phyloP scores from a whole-genome alignment of 495 filamentous ascomycete genomes.

The Aspergillus biplanus region DNA sequence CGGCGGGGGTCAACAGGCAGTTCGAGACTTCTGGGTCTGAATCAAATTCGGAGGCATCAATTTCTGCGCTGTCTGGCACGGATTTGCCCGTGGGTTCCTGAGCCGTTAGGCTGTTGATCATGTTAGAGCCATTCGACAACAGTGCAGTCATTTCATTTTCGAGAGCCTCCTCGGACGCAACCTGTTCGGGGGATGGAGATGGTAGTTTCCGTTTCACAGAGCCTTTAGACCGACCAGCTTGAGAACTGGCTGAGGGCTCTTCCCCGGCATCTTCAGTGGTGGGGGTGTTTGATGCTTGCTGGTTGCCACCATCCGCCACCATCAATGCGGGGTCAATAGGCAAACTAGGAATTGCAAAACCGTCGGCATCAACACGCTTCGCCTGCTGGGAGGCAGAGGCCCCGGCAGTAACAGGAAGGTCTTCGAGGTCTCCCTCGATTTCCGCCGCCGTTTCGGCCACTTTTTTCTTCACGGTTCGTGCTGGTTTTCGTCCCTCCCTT shows the following conservation, averaged over 20 bases:
- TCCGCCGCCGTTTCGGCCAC: constrained; percentile 53
- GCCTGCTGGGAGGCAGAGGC: constrained; percentile 30
- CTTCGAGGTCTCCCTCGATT: constrained; percentile 40
- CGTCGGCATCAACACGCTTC: constrained; percentile 49
- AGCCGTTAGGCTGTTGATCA: constrained; percentile 37
- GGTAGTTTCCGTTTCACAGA: constrained; percentile 34
- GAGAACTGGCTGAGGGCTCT: constrained; percentile 25
- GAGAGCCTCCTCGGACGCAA: constrained; percentile 49
- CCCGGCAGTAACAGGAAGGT: neutral
- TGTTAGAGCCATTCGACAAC: constrained; percentile 42
- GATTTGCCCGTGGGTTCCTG: constrained; percentile 24
- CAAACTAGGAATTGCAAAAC: constrained; percentile 51
- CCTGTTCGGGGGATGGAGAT: constrained; percentile 40
- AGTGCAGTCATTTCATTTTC: constrained; percentile 47
- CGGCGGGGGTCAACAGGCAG: constrained; percentile 70
- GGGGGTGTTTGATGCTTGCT: constrained; percentile 27
- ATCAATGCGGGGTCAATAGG: constrained; percentile 50
- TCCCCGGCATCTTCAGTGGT: constrained; percentile 30
- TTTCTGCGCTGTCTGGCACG: constrained; percentile 54
- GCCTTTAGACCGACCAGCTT: constrained; percentile 37
- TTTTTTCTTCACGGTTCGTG: constrained; percentile 39
- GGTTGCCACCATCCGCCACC: constrained; percentile 19
- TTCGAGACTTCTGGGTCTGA: constrained; percentile 76
- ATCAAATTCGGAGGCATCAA: constrained; percentile 77
- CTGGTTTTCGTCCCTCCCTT: constrained; percentile 48